Evolutionary conservation across 1,284 basidiomycete genomes (phyloP).

Genomic region (Xerocomus nothofagi): DNA sequence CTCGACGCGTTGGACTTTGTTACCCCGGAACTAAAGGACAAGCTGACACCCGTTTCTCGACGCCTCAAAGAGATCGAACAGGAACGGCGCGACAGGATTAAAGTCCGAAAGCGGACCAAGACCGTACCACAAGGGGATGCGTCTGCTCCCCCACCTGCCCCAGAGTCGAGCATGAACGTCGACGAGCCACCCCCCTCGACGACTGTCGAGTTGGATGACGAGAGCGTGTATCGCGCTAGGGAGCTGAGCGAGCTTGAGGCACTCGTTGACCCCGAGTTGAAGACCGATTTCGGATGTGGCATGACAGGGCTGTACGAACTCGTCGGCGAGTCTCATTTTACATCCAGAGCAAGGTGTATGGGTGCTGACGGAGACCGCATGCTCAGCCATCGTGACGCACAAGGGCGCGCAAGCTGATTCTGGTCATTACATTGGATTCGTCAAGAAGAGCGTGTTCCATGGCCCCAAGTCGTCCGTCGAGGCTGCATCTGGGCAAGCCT

Average conservation of each 20-base stretch:
- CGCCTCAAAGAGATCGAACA: conserved; percentile 80
- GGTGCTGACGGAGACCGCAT: conserved; percentile 3
- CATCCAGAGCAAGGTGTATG: background rate
- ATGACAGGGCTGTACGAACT: conserved; percentile 82
- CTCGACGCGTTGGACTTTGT: conserved; percentile 85
- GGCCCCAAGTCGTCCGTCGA: conserved; percentile 13
- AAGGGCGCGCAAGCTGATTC: conserved; percentile 94
- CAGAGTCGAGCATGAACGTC: conserved; percentile 29
- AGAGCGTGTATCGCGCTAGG: conserved; percentile 55
- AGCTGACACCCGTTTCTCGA: conserved; percentile 69
- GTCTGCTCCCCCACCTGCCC: conserved; percentile 35
- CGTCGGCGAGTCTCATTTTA: conserved; percentile 54
- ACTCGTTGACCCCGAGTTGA: conserved; percentile 65
- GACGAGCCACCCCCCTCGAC: conserved; percentile 33
- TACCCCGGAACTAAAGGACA: conserved; percentile 76
- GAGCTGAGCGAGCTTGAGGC: conserved; percentile 67
- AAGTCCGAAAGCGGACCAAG: conserved; percentile 78
- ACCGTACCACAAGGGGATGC: conserved; percentile 34
- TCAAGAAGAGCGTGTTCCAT: conserved; percentile 72
- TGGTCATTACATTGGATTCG: conserved; percentile 92
- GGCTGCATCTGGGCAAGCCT: conserved; percentile 9
- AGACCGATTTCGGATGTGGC: conserved; percentile 71
- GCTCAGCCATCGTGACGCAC: conserved; percentile 88
- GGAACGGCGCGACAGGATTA: conserved; percentile 82
- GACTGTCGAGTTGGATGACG: conserved; percentile 54